Conservation (phyloP, 345 rosid species). For the Iberis pinnata region DNA sequence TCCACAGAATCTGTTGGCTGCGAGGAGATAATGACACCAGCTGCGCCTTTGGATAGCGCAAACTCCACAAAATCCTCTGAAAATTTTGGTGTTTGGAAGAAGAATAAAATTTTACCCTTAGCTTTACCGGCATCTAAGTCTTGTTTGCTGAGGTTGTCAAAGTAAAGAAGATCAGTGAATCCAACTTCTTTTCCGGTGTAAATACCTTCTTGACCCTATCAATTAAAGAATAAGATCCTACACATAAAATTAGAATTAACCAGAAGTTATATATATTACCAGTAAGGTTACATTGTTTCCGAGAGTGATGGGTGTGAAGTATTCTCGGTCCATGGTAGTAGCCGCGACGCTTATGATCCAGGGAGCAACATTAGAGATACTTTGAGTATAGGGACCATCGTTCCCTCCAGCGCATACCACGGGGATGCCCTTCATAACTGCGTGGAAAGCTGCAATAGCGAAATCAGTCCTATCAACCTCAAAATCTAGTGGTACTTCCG, state of each 20-base stretch:
- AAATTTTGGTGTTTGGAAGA: constrained; percentile 32
- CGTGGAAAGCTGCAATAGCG: constrained; percentile 47
- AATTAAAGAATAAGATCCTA: constrained; percentile 9
- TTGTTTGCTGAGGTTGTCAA: background rate
- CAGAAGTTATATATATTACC: too few relatives aligned
- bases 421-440: constrained; percentile 42
- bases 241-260: too few relatives aligned
- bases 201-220: constrained; percentile 45
- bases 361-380: constrained; percentile 42
- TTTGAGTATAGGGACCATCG: constrained; percentile 35
- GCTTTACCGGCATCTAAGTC: constrained; percentile 20
- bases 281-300: constrained; percentile 36
- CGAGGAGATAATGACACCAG: constrained; percentile 46
- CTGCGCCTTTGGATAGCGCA: constrained; percentile 36
- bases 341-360: constrained; percentile 61
- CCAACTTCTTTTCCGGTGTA: constrained; percentile 36
- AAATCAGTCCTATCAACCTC: constrained; percentile 41
- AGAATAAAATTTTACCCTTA: constrained; percentile 45
- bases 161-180: constrained; percentile 26
- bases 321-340: constrained; percentile 43
- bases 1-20: constrained; percentile 36
- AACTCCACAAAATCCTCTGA: background rate
- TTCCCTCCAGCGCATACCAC: constrained; percentile 50
- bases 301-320: constrained; percentile 35
- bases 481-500: constrained; percentile 10